Conservation (phyloP, 805 yeast genomes). For the Ogataea glucozyma region DNA sequence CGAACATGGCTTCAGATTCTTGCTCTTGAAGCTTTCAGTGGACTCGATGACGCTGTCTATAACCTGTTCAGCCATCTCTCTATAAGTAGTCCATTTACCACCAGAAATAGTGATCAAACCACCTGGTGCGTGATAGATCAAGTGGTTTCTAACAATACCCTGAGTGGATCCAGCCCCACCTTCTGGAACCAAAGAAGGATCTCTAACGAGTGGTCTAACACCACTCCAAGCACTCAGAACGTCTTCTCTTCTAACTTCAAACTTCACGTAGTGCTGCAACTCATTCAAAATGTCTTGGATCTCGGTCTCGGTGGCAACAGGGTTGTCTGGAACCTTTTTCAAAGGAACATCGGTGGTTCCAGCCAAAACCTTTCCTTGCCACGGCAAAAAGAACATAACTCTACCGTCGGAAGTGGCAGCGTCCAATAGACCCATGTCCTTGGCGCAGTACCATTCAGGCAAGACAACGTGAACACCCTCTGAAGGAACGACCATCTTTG, state of each 20-base stretch:
- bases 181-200: slow-evolving; percentile 52
- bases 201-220: slow-evolving; percentile 90
- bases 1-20: slow-evolving; percentile 44
- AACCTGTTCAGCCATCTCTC: slow-evolving; percentile 97
- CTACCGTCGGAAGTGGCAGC: slow-evolving; percentile 94
- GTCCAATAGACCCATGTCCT: slow-evolving; percentile 83
- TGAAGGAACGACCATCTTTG: slow-evolving; percentile 89
- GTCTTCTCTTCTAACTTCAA: slow-evolving; percentile 86
- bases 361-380: slow-evolving; percentile 96
- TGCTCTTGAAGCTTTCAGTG: slow-evolving; percentile 37
- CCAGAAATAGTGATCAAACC: slow-evolving; percentile 90
- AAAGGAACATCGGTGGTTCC: slow-evolving; percentile 95
- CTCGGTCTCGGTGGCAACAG: slow-evolving; percentile 85
- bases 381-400: slow-evolving; percentile 94
- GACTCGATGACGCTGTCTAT: slow-evolving; percentile 66
- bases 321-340: slow-evolving; percentile 67
- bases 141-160: slow-evolving; percentile 87
- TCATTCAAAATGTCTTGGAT: slow-evolving; percentile 85
- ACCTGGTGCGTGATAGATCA: slow-evolving; percentile 64
- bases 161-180: slow-evolving; percentile 57
- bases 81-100: slow-evolving; percentile 98
- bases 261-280: slow-evolving; percentile 83
- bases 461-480: slow-evolving; percentile 91
- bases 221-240: slow-evolving; percentile 97
- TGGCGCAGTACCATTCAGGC: slow-evolving; percentile 91